phyloP scores from a whole-genome alignment of 1,139 yeast genomes.

The Yarrowia galli region DNA sequence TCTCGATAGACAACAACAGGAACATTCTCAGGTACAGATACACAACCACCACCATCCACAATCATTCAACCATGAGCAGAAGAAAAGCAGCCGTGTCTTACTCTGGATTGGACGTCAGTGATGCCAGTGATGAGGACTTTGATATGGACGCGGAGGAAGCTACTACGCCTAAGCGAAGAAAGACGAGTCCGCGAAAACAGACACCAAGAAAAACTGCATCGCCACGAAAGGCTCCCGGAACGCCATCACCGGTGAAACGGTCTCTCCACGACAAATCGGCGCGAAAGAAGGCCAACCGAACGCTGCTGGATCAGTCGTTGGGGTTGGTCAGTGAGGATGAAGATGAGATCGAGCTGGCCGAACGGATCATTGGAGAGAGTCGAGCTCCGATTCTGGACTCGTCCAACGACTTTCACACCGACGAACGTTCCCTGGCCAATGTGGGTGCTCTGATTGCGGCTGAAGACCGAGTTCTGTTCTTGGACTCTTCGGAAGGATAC shows the following conservation, averaged over 20 bases:
- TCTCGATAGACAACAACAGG: no score
- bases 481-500: conserved; percentile 89
- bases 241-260: conserved; percentile 37
- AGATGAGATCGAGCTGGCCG: conserved; percentile 60
- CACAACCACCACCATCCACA: no score
- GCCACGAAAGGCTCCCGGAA: conserved; percentile 16
- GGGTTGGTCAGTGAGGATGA: conserved; percentile 53
- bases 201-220: not conserved
- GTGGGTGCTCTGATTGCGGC: conserved; percentile 39
- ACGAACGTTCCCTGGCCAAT: conserved; percentile 20
- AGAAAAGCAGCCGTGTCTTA: conserved; percentile 1
- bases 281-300: conserved; percentile 56
- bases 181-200: conserved; percentile 14
- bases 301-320: conserved; percentile 54
- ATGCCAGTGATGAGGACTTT: conserved; percentile 37
- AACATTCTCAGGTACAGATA: no score
- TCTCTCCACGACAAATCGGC: conserved; percentile 56
- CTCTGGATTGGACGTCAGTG: conserved; percentile 36
- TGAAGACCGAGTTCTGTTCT: conserved; percentile 59
- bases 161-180: conserved; percentile 7
- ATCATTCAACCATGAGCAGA: conserved; percentile 12
- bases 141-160: conserved; percentile 10
- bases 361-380: conserved; percentile 52
- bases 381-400: conserved; percentile 36
- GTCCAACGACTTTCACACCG: conserved; percentile 5